phyloP scores from a whole-genome alignment of 768 basidiomycete genomes.

The Lyophyllum atratum region DNA sequence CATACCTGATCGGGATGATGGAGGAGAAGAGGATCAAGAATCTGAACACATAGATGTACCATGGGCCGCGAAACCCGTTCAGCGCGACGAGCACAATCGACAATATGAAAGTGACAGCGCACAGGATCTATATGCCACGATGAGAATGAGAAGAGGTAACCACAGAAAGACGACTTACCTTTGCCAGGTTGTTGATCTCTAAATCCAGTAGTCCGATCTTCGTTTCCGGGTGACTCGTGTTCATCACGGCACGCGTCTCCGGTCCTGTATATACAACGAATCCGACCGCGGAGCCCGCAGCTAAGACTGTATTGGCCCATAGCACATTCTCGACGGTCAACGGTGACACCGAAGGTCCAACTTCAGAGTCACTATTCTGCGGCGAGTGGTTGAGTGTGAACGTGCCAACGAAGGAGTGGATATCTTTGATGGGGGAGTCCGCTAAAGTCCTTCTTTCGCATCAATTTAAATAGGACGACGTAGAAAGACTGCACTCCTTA shows the following conservation, averaged over 20 bases:
- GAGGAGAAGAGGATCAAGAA: conserved; percentile 98
- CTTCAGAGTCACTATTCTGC: conserved; percentile 20
- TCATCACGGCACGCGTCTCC: conserved; percentile 98
- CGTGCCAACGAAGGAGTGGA: conserved; percentile 93
- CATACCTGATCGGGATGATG: conserved; percentile 97
- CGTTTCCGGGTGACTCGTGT: conserved; percentile 95
- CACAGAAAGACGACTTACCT: conserved; percentile 62
- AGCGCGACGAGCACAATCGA: conserved; percentile 91
- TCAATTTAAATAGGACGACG: conserved; percentile 12
- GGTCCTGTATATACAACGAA: conserved; percentile 93
- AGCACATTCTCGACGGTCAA: conserved; percentile 95
- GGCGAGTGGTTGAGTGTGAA: conserved; percentile 70
- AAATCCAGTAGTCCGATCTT: conserved; percentile 91
- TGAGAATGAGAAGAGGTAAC: not conserved
- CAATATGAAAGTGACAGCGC: conserved; percentile 89
- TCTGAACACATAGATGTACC: conserved; percentile 96
- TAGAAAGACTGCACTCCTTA: conserved; percentile 30
- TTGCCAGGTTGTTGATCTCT: conserved; percentile 94
- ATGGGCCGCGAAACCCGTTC: conserved; percentile 93
- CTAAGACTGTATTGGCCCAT: conserved; percentile 97
- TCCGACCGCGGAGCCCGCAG: conserved; percentile 91
- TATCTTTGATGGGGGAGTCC: conserved; percentile 95
- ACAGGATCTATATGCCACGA: conserved; percentile 69
- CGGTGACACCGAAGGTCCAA: conserved; percentile 64
- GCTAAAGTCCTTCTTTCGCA: conserved; percentile 46